phyloP scores from a whole-genome alignment of 805 yeast genomes.

The Saccharomycopsis capsularis region DNA sequence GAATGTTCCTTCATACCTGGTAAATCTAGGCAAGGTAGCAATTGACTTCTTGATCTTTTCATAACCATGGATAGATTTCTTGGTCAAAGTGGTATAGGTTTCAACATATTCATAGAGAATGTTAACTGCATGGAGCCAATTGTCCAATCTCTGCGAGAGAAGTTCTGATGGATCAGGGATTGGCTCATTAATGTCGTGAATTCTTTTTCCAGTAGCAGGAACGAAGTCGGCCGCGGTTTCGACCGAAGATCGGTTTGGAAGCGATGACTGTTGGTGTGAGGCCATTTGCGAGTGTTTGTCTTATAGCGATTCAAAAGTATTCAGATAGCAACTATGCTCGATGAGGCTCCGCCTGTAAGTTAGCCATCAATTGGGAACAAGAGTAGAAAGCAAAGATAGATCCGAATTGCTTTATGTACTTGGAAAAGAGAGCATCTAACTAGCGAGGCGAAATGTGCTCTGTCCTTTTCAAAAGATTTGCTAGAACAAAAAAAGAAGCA shows the following conservation, averaged over 20 bases:
- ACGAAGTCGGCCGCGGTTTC: conserved; percentile 1
- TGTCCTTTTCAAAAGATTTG: too few relatives aligned
- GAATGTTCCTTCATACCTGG: conserved; percentile 18
- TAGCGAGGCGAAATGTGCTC: too few relatives aligned
- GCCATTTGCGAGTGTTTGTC: not conserved
- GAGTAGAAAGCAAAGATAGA: too few relatives aligned
- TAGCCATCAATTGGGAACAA: too few relatives aligned
- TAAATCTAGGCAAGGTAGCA: conserved; percentile 17
- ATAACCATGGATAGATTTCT: conserved; percentile 17
- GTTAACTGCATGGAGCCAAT: conserved; percentile 17
- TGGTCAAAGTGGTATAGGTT: conserved; percentile 17
- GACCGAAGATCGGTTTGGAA: not conserved
- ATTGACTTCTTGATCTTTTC: conserved; percentile 21
- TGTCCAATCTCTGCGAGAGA: conserved; percentile 14
- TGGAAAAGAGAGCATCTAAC: too few relatives aligned
- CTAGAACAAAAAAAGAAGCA: too few relatives aligned
- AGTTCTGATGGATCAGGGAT: conserved; percentile 19
- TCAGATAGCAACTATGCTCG: too few relatives aligned
- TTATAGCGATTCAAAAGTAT: too few relatives aligned
- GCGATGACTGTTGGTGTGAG: not conserved
- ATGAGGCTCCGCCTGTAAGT: too few relatives aligned
- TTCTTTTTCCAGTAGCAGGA: conserved; percentile 1
- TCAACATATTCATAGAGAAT: conserved; percentile 21
- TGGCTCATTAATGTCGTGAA: conserved; percentile 20
- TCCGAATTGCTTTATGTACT: too few relatives aligned